Evolutionary conservation across 2,329 filamentous ascomycete species (phyloP).

Genomic region (Pseudopyricularia javanii): DNA sequence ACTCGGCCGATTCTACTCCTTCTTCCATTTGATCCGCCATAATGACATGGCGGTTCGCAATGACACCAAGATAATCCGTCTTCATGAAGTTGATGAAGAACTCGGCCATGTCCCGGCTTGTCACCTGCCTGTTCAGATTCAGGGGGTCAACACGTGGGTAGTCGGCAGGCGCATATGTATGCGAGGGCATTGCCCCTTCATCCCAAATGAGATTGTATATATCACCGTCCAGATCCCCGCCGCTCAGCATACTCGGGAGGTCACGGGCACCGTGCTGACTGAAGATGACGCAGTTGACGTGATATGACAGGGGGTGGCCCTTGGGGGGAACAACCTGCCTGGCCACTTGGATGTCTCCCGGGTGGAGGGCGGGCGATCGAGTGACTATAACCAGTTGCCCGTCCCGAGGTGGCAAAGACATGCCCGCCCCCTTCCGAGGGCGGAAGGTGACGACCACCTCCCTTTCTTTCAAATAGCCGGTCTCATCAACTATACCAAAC

Average conservation of each 20-base stretch:
- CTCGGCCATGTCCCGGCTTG: conserved; percentile 54
- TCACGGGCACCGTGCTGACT: conserved; percentile 60
- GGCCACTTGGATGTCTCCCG: conserved; percentile 64
- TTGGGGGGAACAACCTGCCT: conserved; percentile 46
- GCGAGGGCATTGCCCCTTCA: conserved; percentile 26
- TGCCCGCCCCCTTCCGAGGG: conserved; percentile 4
- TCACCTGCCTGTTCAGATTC: conserved; percentile 49
- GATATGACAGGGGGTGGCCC: conserved; percentile 44
- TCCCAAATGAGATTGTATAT: conserved; percentile 74
- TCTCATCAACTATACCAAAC: conserved; percentile 78
- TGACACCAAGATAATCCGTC: conserved; percentile 51
- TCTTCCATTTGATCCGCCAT: conserved; percentile 42
- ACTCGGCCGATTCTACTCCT: conserved; percentile 41
- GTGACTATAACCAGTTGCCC: conserved; percentile 49
- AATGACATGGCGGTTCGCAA: conserved; percentile 52
- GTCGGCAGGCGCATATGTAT: conserved; percentile 47
- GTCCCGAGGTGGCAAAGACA: conserved; percentile 7
- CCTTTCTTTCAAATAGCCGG: conserved; percentile 49
- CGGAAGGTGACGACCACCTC: conserved; percentile 51
- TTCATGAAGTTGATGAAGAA: conserved; percentile 75
- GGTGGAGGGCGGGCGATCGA: conserved; percentile 69
- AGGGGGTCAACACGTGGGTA: conserved; percentile 48
- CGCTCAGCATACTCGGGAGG: conserved; percentile 65
- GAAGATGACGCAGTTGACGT: conserved; percentile 70
- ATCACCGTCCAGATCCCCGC: conserved; percentile 78